Base-by-base conservation (phyloP, 257 asterid species). In the Hygrophila difformis region DNA sequence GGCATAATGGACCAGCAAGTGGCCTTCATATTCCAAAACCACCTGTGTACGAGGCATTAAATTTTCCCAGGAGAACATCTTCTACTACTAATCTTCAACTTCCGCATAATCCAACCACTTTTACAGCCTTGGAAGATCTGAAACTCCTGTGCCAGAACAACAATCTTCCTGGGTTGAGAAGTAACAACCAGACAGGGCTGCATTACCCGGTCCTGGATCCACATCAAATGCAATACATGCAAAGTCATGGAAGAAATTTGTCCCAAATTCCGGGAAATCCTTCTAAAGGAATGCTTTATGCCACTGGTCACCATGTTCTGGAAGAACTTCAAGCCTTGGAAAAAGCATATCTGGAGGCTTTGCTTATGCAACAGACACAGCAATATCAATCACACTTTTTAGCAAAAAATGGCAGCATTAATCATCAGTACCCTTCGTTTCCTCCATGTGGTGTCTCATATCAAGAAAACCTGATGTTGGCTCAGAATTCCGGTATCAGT, bases 261-360 rank as follows among this genome's bases (percentile, higher is more conserved):
- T 18, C 66, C 42, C 60, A 45, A 41, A 21, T 51, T 8, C 41
- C 63, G 6, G 70, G 75, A 33, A 73, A 65, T 41, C 48, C 68
- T 36, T 60, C 73, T 51, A 75, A 61, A 15, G 78, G 71, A 53
- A 54, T 69, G 49, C 64, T 67, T 53, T 58, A 13, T 15, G 20
- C 51, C 46, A 66, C 78, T 15, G 55, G 62, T 49, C 47, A 71
- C 38, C 70, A 69, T 42, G 72, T 69, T 37, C 41, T 28, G 37
- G 65, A 61, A 19, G 85, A 77, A 48, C 42, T 85, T 38, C 81
- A 67, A 19, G 77, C 71, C 49, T 57, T 77, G 55, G 91, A 80
- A 70, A 79, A 71, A 55, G 76, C 87, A 46, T 79, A 75, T 69
- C 66, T 72, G 10, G 96, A 82, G 68, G 71, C 76, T 5, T 62